Percentiles rank a stretch among this genome's conserved stretches.
Evolutionary conservation across 768 basidiomycete species (phyloP).

Genomic region (Boletus tomentosulus): DNA sequence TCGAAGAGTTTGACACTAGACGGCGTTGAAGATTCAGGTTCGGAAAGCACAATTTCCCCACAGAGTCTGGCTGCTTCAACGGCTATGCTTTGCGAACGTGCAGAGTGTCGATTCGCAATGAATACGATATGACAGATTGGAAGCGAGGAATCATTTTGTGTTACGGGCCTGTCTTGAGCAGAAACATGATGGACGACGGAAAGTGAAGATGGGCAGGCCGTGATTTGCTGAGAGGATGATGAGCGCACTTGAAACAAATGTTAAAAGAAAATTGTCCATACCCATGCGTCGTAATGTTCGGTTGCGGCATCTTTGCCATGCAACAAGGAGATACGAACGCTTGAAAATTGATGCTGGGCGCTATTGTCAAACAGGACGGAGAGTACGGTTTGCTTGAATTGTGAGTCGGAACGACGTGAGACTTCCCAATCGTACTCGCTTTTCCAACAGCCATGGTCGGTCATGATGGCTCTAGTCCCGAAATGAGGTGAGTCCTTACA

Average conservation of each 20-base stretch:
- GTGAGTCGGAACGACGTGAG: background rate
- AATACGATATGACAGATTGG: background rate
- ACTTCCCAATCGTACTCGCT: conserved; percentile 6
- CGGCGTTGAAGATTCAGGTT: background rate
- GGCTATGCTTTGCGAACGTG: background rate
- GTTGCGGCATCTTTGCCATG: background rate
- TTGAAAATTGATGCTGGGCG: background rate
- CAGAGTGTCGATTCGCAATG: background rate
- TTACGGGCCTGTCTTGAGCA: background rate
- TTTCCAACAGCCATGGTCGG: conserved; percentile 3
- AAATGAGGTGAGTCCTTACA: background rate
- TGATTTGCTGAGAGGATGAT: background rate
- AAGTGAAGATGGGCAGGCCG: background rate
- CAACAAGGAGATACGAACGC: background rate
- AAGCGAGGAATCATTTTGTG: background rate
- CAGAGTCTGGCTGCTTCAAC: background rate
- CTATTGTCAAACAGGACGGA: conserved; percentile 3
- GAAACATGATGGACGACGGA: background rate
- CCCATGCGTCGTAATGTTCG: background rate
- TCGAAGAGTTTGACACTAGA: conserved; percentile 3
- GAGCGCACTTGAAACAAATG: conserved; percentile 6
- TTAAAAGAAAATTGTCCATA: background rate
- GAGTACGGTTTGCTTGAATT: background rate
- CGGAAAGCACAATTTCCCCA: conserved; percentile 2
- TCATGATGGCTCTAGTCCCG: background rate